phyloP scores from a whole-genome alignment of 2,329 filamentous ascomycete genomes.

The Pyricularia pennisetigena region DNA sequence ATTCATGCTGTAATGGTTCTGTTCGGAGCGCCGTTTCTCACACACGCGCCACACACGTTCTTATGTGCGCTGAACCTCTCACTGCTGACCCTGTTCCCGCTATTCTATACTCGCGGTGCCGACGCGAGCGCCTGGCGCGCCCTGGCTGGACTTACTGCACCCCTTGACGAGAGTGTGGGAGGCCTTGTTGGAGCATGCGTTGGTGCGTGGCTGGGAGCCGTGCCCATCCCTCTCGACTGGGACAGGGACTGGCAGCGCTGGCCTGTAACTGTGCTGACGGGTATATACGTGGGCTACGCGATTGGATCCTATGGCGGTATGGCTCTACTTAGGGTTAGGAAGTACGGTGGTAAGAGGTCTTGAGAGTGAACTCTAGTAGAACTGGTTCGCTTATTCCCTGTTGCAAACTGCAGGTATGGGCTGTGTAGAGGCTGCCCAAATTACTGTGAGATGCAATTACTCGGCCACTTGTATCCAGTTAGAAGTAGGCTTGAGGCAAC shows the following conservation, averaged over 20 bases:
- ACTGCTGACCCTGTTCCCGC: constrained; percentile 64
- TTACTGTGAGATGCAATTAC: neutral
- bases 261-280: constrained; percentile 83
- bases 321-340: constrained; percentile 20
- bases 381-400: neutral
- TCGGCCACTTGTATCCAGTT: neutral
- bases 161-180: constrained; percentile 78
- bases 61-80: constrained; percentile 76
- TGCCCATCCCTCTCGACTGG: constrained; percentile 96
- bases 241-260: constrained; percentile 99
- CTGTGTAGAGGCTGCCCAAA: neutral
- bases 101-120: constrained; percentile 80
- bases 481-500: neutral
- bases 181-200: constrained; percentile 66
- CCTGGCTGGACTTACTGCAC: constrained; percentile 55
- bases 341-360: constrained; percentile 31
- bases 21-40: constrained; percentile 84
- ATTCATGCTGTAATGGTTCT: constrained; percentile 62
- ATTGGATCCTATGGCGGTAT: constrained; percentile 55
- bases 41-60: constrained; percentile 67
- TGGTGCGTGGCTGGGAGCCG: constrained; percentile 86
- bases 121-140: constrained; percentile 61
- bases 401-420: neutral
- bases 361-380: constrained; percentile 6
- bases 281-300: constrained; percentile 70